Percentiles rank a stretch among this genome's conserved stretches.
phyloP scores from a whole-genome alignment of 2,329 filamentous ascomycete species.

The Didymella exigua region DNA sequence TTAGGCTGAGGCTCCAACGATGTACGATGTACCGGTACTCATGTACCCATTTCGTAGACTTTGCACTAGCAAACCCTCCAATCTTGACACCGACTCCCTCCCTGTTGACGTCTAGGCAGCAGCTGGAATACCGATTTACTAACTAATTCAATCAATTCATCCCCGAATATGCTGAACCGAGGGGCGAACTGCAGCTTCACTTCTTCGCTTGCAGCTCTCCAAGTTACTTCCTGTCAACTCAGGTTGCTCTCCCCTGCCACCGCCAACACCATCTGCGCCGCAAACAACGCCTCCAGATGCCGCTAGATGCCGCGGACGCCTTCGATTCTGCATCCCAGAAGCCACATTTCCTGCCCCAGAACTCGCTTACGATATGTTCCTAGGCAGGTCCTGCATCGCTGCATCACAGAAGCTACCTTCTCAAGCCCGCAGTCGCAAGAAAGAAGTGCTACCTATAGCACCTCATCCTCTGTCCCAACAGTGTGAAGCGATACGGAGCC shows the following conservation, averaged over 20 bases:
- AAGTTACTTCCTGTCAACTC: background rate
- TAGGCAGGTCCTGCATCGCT: background rate
- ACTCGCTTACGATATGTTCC: background rate
- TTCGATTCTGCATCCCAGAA: background rate
- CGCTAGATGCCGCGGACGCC: background rate
- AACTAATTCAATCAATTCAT: background rate
- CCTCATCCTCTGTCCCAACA: too few relatives aligned
- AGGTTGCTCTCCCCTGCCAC: background rate
- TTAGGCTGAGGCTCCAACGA: background rate
- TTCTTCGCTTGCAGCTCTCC: background rate
- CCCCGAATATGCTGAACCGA: background rate
- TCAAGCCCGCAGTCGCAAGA: background rate
- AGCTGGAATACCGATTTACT: background rate
- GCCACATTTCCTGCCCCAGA: background rate
- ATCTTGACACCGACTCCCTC: background rate
- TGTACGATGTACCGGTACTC: too few relatives aligned
- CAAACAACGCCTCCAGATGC: background rate
- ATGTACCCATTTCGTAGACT: background rate
- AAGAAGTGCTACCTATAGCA: background rate
- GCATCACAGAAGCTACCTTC: constrained; percentile 1
- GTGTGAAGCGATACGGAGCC: constrained; percentile 2
- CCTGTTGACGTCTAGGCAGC: background rate
- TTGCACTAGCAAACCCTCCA: background rate
- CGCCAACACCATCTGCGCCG: background rate
- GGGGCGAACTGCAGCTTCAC: background rate